Evolutionary conservation across 805 yeast genomes (phyloP).

Genomic region (Grigorovia transvaalensis): DNA sequence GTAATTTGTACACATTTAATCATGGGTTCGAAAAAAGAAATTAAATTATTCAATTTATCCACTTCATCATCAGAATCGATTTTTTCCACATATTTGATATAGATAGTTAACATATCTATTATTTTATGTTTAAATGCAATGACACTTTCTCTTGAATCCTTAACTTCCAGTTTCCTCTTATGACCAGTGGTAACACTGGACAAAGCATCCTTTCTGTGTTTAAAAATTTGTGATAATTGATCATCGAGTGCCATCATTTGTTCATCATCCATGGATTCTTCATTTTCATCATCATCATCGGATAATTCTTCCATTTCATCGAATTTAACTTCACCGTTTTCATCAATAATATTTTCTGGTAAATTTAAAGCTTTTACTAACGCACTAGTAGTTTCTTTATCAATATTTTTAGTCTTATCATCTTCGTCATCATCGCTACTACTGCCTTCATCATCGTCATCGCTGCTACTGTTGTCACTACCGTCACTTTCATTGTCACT

Average conservation of each 20-base stretch:
- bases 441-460: constrained; percentile 17
- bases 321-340: constrained; percentile 35
- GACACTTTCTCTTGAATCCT: constrained; percentile 71
- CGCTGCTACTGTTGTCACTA: constrained; percentile 10
- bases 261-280: constrained; percentile 89
- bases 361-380: constrained; percentile 64
- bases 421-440: constrained; percentile 23
- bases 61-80: constrained; percentile 1
- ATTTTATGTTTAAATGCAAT: constrained; percentile 67
- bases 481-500: constrained; percentile 24
- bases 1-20: constrained; percentile 55
- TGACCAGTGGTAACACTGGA: constrained; percentile 47
- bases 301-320: constrained; percentile 39
- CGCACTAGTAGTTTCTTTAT: constrained; percentile 48
- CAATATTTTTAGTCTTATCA: constrained; percentile 32
- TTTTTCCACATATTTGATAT: constrained; percentile 36
- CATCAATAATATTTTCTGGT: constrained; percentile 37
- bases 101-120: constrained; percentile 65
- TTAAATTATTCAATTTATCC: constrained; percentile 25
- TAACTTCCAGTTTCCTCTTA: constrained; percentile 60
- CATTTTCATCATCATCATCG: constrained; percentile 49
- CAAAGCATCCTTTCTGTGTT: constrained; percentile 65
- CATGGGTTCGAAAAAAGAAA: constrained; percentile 42
- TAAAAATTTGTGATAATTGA: constrained; percentile 72
- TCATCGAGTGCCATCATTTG: constrained; percentile 92